Evolutionary conservation across 768 basidiomycete species (phyloP), one percentile per base, ranked within the genome.

Genomic region (Boletus reticulatus): DNA sequence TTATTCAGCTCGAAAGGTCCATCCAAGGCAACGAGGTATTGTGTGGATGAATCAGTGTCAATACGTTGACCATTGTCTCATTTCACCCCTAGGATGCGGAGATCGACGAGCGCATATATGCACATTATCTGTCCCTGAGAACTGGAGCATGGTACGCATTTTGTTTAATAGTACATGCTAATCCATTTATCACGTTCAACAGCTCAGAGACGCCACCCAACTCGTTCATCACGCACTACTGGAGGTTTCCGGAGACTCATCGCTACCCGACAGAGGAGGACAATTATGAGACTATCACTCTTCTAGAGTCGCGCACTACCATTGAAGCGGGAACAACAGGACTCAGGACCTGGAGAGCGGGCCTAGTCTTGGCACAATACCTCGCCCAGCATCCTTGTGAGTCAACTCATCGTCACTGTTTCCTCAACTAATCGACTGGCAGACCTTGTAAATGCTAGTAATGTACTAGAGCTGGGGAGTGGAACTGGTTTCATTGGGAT

Each of bases 291-390:
- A 78, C 69, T 5, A 73, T 78, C 17, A 90, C 90, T 0, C 70
- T 92, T 2, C 71, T 87, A 10, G 90, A 93, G 70, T 90, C 90
- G 1, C 82, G 84, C 8, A 86, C 82, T 3, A 83, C 78, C 4
- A 84, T 92, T 29, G 89, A 92, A 67, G 75, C 76, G 41, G 90
- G 91, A 0, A 92, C 89, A 0, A 92, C 89, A 1, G 89, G 91
- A 13, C 70, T 92, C 46, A 78, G 87, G 51, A 93, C 90, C 8
- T 93, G 91, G 91, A 74, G 78, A 29, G 88, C 91, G 6, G 86
- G 88, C 60, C 79, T 87, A 43, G 73, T 80, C 31, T 74, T 92
- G 19, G 82, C 84, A 0, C 78, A 85, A 46, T 85, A 83, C 62
- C 73, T 92, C 22, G 77, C 83, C 19, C 56, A 62, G 10, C 75